These are phyloP conservation scores for Blastobotrys indianensis DNA, from an alignment of 1,139 yeast genomes.

Conservation along the genomic window DNA sequence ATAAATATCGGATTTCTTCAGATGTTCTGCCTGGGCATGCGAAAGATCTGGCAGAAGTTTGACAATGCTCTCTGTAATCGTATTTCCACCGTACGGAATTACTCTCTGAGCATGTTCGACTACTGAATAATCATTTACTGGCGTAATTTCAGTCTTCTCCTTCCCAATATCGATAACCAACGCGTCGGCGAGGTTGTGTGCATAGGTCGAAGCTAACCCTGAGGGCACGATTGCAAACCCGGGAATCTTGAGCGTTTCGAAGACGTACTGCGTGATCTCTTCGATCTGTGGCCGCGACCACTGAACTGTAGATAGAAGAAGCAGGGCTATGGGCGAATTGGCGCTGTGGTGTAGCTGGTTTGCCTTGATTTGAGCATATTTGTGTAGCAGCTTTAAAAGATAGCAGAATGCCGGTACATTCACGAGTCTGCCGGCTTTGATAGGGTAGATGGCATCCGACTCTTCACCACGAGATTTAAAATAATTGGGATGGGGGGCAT, in stretches of 20 bases:
- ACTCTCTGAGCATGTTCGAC: constrained; percentile 50
- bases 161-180: constrained; percentile 78
- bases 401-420: constrained; percentile 68
- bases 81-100: constrained; percentile 55
- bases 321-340: constrained; percentile 53
- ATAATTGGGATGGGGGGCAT: constrained; percentile 32
- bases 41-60: constrained; percentile 54
- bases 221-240: constrained; percentile 68
- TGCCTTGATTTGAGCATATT: constrained; percentile 33
- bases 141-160: constrained; percentile 67
- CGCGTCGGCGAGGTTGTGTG: constrained; percentile 56
- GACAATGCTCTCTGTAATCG: constrained; percentile 51
- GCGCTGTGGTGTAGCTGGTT: constrained; percentile 16
- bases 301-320: constrained; percentile 55
- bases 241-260: constrained; percentile 67
- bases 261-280: constrained; percentile 62
- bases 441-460: constrained; percentile 51
- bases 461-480: constrained; percentile 40
- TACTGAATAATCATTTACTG: constrained; percentile 66
- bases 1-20: constrained; percentile 68
- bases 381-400: constrained; percentile 55
- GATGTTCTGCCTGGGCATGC: constrained; percentile 57
- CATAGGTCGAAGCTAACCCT: constrained; percentile 67
- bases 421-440: constrained; percentile 55
- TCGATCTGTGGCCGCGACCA: constrained; percentile 73